Conservation (phyloP, 176 grass and related monocot genomes). For the Avena insularis region DNA sequence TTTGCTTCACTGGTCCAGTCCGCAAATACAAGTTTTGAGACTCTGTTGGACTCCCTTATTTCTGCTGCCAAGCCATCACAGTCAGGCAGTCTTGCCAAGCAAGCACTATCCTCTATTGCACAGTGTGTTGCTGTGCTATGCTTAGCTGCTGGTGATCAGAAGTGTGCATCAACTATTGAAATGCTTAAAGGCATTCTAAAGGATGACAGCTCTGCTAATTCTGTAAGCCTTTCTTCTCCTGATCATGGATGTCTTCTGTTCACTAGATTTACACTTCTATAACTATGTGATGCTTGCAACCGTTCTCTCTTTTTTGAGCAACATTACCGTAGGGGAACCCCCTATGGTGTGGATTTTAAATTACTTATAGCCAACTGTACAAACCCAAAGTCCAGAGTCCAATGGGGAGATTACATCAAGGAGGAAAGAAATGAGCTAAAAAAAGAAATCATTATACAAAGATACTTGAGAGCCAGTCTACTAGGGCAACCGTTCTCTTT, state of each 20-base stretch:
- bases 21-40: conserved; percentile 25
- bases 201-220: conserved; percentile 28
- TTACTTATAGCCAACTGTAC: too few relatives aligned
- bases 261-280: neutral
- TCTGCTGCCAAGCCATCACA: conserved; percentile 27
- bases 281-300: neutral
- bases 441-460: too few relatives aligned
- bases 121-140: conserved; percentile 34
- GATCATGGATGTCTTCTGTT: conserved; percentile 1
- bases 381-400: too few relatives aligned
- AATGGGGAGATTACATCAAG: too few relatives aligned
- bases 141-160: conserved; percentile 35
- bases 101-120: conserved; percentile 27
- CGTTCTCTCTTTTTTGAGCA: neutral
- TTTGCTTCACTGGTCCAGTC: conserved; percentile 35
- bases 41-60: conserved; percentile 26
- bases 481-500: neutral
- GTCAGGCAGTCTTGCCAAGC: conserved; percentile 25
- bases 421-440: too few relatives aligned
- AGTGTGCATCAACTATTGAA: conserved; percentile 30
- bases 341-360: too few relatives aligned
- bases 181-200: conserved; percentile 33
- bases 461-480: too few relatives aligned
- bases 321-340: too few relatives aligned
- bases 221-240: conserved; percentile 20